Evolutionary conservation across 1,284 basidiomycete species (phyloP).

Genomic region (Cutaneotrichosporon sp.): DNA sequence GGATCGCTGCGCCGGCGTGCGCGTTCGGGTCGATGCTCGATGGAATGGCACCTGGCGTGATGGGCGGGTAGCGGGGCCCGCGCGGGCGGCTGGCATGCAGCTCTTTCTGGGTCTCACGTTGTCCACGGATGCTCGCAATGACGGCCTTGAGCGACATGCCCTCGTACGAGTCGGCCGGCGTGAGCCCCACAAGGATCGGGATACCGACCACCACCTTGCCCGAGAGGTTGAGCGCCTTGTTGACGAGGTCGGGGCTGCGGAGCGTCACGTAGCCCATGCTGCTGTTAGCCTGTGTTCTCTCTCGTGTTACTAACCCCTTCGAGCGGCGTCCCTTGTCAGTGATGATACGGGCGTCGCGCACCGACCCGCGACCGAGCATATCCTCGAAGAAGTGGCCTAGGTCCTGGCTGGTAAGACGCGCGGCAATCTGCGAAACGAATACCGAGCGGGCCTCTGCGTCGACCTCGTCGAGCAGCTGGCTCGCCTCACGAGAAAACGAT

Average conservation of each 20-base stretch:
- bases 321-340: constrained; percentile 90
- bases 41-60: constrained; percentile 23
- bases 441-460: constrained; percentile 95
- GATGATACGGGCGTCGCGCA: constrained; percentile 93
- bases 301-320: constrained; percentile 73
- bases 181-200: constrained; percentile 92
- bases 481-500: constrained; percentile 69
- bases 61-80: constrained; percentile 37
- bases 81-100: constrained; percentile 6
- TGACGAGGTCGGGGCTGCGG: constrained; percentile 81
- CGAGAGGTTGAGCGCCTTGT: constrained; percentile 74
- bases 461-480: constrained; percentile 52
- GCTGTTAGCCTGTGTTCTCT: constrained; percentile 3
- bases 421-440: constrained; percentile 96
- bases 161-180: constrained; percentile 86
- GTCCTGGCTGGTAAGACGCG: constrained; percentile 90
- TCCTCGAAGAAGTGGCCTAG: constrained; percentile 99
- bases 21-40: constrained; percentile 42
- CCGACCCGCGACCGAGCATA: constrained; percentile 85
- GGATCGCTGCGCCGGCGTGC: constrained; percentile 54
- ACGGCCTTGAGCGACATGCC: constrained; percentile 37
- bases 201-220: constrained; percentile 97
- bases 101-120: constrained; percentile 18
- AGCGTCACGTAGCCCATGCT: constrained; percentile 98
- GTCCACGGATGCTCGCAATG: constrained; percentile 14